Conservation (phyloP, 768 basidiomycete genomes). For the Lactarius hengduanensis region DNA sequence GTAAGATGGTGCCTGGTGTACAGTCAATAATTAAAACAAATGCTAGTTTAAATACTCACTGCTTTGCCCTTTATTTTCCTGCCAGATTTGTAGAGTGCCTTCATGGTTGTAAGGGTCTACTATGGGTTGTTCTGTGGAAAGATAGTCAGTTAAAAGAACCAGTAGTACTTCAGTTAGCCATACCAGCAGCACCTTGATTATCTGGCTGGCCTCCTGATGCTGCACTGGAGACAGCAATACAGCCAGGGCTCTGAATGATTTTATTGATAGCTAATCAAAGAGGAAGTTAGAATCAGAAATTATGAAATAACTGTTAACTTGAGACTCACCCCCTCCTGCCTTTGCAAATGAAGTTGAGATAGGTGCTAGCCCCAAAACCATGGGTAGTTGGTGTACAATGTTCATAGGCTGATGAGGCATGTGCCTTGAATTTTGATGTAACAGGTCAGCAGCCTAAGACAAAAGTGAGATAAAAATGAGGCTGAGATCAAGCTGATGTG, state of each 20-base stretch:
- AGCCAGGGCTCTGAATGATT: conserved; percentile 14
- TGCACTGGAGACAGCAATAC: conserved; percentile 25
- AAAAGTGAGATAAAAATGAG: background rate
- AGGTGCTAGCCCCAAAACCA: background rate
- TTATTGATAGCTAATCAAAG: conserved; percentile 20
- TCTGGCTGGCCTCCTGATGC: conserved; percentile 18
- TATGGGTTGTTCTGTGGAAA: conserved; percentile 1
- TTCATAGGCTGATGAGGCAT: background rate
- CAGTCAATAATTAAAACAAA: background rate
- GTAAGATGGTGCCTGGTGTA: conserved; percentile 18
- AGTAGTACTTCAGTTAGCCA: background rate
- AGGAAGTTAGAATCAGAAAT: background rate
- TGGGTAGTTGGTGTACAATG: background rate
- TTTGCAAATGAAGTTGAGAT: conserved; percentile 8
- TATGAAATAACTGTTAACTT: background rate
- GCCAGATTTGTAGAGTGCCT: conserved; percentile 26
- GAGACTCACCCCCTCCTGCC: conserved; percentile 19
- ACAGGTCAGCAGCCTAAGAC: conserved; percentile 6
- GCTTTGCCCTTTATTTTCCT: background rate
- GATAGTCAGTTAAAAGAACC: background rate
- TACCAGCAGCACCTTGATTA: background rate
- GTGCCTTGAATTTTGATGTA: background rate
- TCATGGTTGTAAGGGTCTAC: conserved; percentile 21
- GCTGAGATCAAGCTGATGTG: too few relatives aligned
- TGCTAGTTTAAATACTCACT: conserved; percentile 5